Evolutionary conservation across 306 rosid genomes (phyloP), one percentile per base, ranked within the genome.

Genomic region (Ormosia emarginata): DNA sequence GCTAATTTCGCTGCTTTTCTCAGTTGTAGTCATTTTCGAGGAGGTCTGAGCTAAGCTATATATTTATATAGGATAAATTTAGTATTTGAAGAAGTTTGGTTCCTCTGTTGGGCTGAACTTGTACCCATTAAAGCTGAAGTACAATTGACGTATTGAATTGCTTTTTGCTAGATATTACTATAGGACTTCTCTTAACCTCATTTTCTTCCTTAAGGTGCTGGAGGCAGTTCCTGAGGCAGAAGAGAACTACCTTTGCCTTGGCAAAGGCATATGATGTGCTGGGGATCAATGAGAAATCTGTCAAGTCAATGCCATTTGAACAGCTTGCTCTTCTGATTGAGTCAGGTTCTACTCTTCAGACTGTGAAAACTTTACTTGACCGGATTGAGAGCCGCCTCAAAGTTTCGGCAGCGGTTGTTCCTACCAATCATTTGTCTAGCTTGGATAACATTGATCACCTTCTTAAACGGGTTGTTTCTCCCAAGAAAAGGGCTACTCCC

Each of bases 361-460:
- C 94, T 18, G 93, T 89, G 79, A 95, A 93, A 80, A 85, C 87
- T 79, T 80, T 95, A 52, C 90, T 95, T 58, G 98, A 93, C 68
- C 89, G 99, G 79, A 75, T 95, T 70, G 98, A 95, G 84, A 87
- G 83, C 69, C 94, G 98, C 80, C 86, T 93, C 80, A 88, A 80
- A 85, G 92, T 91, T 44, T 80, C 88, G 24, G 85, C 86, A 84
- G 86, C 80, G 7, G 84, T 90, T 69, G 78, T 90, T 59, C 86
- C 90, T 83, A 72, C 79, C 67, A 84, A 74, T 78, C 76, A 65
- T 78, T 71, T 79, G 6, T 76, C 90, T 74, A 88, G 78, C 71
- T 82, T 92, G 77, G 96, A 92, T 30, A 90, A 93, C 87, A 95
- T 95, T 57, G 99, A 95, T 74, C 97, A 95, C 89, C 98, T 95